Evolutionary conservation across 352 stramenopile species (phyloP).

Genomic region (Phytopythium helicoides): DNA sequence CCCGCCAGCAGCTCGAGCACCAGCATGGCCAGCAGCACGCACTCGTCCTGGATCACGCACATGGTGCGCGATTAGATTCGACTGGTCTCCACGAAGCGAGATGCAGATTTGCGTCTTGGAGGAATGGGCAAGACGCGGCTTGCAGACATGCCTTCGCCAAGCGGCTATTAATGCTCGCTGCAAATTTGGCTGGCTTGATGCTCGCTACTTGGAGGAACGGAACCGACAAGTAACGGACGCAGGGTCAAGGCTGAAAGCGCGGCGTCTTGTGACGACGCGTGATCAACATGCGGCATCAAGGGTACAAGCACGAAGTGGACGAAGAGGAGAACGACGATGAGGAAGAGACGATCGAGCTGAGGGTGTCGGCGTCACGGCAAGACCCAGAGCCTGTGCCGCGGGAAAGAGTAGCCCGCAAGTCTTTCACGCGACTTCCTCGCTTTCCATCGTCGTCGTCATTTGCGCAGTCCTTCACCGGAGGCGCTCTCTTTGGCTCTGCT

Average conservation of each 20-base stretch:
- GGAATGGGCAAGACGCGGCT: too few relatives aligned
- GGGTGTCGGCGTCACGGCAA: slow-evolving; percentile 16
- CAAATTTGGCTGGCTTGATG: too few relatives aligned
- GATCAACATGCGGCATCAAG: slow-evolving; percentile 3
- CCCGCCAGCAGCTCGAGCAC: slow-evolving; percentile 33
- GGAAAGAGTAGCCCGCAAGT: slow-evolving; percentile 3
- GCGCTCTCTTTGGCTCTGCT: not conserved
- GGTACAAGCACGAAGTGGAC: slow-evolving; percentile 12
- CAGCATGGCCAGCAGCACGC: slow-evolving; percentile 41
- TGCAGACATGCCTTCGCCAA: not conserved
- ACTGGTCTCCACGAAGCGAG: too few relatives aligned
- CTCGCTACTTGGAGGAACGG: not conserved
- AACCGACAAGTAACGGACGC: not conserved
- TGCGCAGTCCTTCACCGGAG: not conserved
- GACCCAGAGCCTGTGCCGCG: slow-evolving; percentile 7
- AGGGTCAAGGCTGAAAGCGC: too few relatives aligned
- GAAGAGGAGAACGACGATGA: slow-evolving; percentile 33
- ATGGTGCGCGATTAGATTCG: slow-evolving; percentile 10
- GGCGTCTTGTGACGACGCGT: too few relatives aligned
- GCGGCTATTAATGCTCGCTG: too few relatives aligned
- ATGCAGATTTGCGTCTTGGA: too few relatives aligned
- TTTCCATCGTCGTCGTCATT: slow-evolving; percentile 4
- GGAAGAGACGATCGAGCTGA: slow-evolving; percentile 33
- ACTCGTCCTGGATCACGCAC: slow-evolving; percentile 47
- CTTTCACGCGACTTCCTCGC: not conserved